Base-by-base conservation (phyloP, 805 yeast species). In the Ogataea haglerorum region DNA sequence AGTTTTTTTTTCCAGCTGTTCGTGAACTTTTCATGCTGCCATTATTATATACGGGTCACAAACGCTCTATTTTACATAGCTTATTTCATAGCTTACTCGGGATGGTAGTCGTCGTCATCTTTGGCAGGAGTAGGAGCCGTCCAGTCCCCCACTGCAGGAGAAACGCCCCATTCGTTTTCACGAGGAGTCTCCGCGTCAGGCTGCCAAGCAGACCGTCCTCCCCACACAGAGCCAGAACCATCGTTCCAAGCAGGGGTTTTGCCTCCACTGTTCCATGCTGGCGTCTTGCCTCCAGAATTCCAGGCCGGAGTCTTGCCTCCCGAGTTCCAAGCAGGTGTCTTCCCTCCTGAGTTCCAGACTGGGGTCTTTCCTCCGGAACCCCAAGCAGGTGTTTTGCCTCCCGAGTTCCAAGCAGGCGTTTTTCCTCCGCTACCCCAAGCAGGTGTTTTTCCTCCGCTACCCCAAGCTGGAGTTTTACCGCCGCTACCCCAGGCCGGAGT, bases 331-430 rank as follows among this genome's bases (percentile, higher is more conserved):
- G 69, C 64, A 2, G 75, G 72, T 2, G 74, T 67, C 32, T 55
- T 64, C 46, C 45, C 70, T 53, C 53, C 58, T 46, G 39, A 47
- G 47, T 30, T 50, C 81, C 84, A 75, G 1, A 80, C 67, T 2
- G 82, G 76, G 10, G 75, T 67, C 42, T 56, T 60, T 56, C 42
- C 59, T 45, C 41, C 56, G 24, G 47, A 35, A 17, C 58, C 52
- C 69, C 72, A 69, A 1, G 76, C 70, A 1, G 77, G 75, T 1
- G 75, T 69, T 28, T 57, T 63, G 48, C 42, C 69, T 55, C 53
- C 58, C 46, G 30, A 47, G 39, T 31, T 47, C 81, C 83, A 75
- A 1, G 79, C 68, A 2, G 81, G 76, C 15, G 74, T 67, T 28
- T 57, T 63, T 48, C 42, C 69, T 55, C 53, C 58, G 47, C 32